Percentiles rank a stretch among this genome's conserved stretches.
These are phyloP conservation scores for Phytophthora pistaciae DNA, from an alignment of 352 stramenopile species.

Conservation along the genomic window DNA sequence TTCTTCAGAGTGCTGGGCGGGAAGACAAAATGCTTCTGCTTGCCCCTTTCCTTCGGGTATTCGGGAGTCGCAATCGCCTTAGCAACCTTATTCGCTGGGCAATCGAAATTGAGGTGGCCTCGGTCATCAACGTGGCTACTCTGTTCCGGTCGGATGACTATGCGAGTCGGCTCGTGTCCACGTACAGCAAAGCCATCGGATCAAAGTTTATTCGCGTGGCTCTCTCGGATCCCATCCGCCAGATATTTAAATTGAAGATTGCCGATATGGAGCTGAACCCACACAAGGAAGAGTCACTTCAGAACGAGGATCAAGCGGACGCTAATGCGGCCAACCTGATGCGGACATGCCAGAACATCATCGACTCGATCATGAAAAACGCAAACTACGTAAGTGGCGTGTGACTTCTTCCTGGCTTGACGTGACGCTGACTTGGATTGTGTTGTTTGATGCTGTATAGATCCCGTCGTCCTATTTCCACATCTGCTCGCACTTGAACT, in stretches of 20 bases:
- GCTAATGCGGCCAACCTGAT: constrained; percentile 84
- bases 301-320: constrained; percentile 41
- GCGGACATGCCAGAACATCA: constrained; percentile 82
- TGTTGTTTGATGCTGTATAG: constrained; percentile 30
- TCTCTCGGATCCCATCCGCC: constrained; percentile 66
- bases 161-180: constrained; percentile 73
- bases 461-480: constrained; percentile 80
- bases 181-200: constrained; percentile 80
- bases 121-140: constrained; percentile 80
- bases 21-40: constrained; percentile 85
- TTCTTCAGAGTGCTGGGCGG: constrained; percentile 73
- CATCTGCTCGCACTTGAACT: constrained; percentile 81
- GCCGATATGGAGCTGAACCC: constrained; percentile 83
- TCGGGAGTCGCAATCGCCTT: constrained; percentile 65
- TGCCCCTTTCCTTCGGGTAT: constrained; percentile 70
- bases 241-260: constrained; percentile 71
- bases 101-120: constrained; percentile 81
- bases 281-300: constrained; percentile 56
- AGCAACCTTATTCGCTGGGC: constrained; percentile 75
- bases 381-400: constrained; percentile 41
- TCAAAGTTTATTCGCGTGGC: constrained; percentile 75
- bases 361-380: constrained; percentile 84
- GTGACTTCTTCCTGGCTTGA: neutral
- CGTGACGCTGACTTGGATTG: constrained; percentile 2
- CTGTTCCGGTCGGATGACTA: constrained; percentile 85